Conservation (phyloP, 495 filamentous ascomycete species). For the Filosporella fistucella region DNA sequence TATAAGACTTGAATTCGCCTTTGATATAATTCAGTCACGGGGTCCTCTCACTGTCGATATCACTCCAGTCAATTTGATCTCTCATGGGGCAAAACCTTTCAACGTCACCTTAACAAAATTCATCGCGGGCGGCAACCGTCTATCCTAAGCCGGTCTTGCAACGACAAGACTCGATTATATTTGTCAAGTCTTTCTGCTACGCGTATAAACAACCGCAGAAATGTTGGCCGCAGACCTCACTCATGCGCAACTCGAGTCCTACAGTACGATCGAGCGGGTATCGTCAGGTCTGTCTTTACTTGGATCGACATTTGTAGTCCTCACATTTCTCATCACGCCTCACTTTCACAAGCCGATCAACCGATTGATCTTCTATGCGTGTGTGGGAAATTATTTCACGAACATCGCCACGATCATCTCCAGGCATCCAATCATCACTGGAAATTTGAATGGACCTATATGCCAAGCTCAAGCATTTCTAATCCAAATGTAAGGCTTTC, state of each 20-base stretch:
- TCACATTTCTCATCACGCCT: slow-evolving; percentile 58
- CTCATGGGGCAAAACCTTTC: no score
- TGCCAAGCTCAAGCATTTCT: slow-evolving; percentile 78
- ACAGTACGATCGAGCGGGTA: slow-evolving; percentile 51
- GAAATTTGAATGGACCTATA: slow-evolving; percentile 41
- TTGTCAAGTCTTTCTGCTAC: no score
- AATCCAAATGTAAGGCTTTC: slow-evolving; percentile 58
- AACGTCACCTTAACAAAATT: no score
- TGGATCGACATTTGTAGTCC: slow-evolving; percentile 66
- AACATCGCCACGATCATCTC: slow-evolving; percentile 73
- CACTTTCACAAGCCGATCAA: slow-evolving; percentile 85
- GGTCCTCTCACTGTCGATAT: no score
- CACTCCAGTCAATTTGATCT: no score
- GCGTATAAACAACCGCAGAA: slow-evolving; percentile 5
- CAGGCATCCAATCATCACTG: slow-evolving; percentile 33
- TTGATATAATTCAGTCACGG: no score
- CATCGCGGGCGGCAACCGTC: no score
- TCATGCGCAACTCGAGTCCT: slow-evolving; percentile 19
- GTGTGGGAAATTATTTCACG: slow-evolving; percentile 77
- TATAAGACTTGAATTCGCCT: no score
- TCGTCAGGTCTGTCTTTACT: slow-evolving; percentile 68
- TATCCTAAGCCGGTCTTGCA: no score
- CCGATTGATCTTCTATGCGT: slow-evolving; percentile 78
- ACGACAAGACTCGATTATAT: no score
- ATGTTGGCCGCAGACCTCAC: slow-evolving; percentile 21